Base-by-base conservation (phyloP, 305 asterid species). In the Stenogyne calaminthoides region DNA sequence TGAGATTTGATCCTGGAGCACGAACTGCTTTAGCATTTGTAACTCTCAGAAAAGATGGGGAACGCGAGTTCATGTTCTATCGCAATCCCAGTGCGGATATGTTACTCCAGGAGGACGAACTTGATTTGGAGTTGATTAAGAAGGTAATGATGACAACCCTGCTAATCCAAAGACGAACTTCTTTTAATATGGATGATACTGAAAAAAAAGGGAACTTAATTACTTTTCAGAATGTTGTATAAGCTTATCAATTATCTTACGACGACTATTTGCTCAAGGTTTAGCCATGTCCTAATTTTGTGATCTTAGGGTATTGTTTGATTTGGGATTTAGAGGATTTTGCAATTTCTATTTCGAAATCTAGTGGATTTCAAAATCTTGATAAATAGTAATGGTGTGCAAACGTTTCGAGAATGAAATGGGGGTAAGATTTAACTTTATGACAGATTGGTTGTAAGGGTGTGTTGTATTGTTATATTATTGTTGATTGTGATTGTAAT, bases 61-160 rank as follows among this genome's bases (percentile, higher is more conserved):
- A 95, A 64, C 95, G 98, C 0, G 99, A 95, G 68, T 92, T 95
- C 89, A 95, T 95, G 97, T 95, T 95, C 74, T 95, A 92, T 32
- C 96, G 98, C 71, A 95, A 95, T 73, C 99, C 99, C 34, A 95
- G 98, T 80, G 99, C 99, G 44, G 99, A 95, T 79, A 95, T 95
- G 99, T 82, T 95, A 77, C 91, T 95, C 67, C 73, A 82, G 71
- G 96, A 84, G 73, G 66, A 79, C n/a, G 98, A 95, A 79, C 98
- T 95, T 67, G 96, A 91, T 83, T 73, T 92, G 12, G 93, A 86
- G 52, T 74, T 95, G 76, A 90, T 92, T 76, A 88, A 76, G 84
- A 90, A 92, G 99, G 99, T 95, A 91, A 44, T 27, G 46, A 32
- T 16, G 40, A 18, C 7, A 55, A 37, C 42, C 39, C 62, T 77